phyloP scores from a whole-genome alignment of 306 rosid genomes.

The Purshia tridentata region DNA sequence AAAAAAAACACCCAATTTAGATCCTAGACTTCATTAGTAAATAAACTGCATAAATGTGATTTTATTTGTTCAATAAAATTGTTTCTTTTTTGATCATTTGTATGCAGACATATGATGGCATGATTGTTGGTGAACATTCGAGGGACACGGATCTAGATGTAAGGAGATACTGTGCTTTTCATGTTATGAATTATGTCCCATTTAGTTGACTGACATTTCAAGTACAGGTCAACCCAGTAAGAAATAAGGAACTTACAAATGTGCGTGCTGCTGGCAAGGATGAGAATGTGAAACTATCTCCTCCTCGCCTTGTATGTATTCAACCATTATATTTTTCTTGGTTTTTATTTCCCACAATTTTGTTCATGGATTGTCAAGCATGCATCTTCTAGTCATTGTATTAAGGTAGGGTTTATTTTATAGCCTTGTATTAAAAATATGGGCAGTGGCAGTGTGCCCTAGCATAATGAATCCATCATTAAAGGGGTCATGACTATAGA shows the following conservation, averaged over 20 bases:
- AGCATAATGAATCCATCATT: not conserved
- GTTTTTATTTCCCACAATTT: not conserved
- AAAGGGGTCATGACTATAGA: not conserved
- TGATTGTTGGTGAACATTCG: conserved; percentile 95
- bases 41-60: not conserved
- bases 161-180: conserved; percentile 33
- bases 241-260: conserved; percentile 71
- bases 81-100: conserved; percentile 24
- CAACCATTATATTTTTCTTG: conserved; percentile 10
- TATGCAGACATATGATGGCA: conserved; percentile 91
- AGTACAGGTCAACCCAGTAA: conserved; percentile 81
- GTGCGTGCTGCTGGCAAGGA: conserved; percentile 77
- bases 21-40: not conserved
- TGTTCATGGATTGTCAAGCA: not conserved
- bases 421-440: not conserved
- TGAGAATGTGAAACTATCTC: conserved; percentile 82
- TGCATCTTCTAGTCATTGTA: not conserved
- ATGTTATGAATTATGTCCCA: conserved; percentile 12
- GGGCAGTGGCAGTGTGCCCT: not conserved
- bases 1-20: too few relatives aligned
- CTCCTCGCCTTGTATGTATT: conserved; percentile 89
- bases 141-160: conserved; percentile 93
- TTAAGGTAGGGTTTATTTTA: not conserved
- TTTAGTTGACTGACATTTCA: conserved; percentile 26
- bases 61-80: not conserved